Evolutionary conservation across 2,329 filamentous ascomycete genomes (phyloP).

Genomic region (Pezicula rhizophila): DNA sequence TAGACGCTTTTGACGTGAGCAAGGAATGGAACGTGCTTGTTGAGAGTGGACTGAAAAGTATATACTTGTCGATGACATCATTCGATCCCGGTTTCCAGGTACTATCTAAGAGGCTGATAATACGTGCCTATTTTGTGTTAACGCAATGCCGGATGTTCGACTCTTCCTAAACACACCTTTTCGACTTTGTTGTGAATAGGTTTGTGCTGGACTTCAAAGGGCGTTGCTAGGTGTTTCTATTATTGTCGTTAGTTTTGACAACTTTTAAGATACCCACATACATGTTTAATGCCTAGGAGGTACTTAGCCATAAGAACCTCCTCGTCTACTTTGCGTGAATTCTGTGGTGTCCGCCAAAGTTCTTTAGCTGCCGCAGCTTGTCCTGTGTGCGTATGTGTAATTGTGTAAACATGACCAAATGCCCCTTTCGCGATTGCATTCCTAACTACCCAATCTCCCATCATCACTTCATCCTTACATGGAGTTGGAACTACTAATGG

Average conservation of each 20-base stretch:
- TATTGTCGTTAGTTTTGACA: background rate
- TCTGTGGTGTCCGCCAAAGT: constrained; percentile 12
- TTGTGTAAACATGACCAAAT: constrained; percentile 12
- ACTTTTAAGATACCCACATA: no score
- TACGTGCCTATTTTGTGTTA: constrained; percentile 8
- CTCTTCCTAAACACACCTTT: constrained; percentile 6
- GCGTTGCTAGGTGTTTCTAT: constrained; percentile 12
- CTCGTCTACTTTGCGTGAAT: constrained; percentile 10
- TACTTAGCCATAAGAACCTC: constrained; percentile 13
- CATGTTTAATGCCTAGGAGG: constrained; percentile 10
- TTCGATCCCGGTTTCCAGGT: constrained; percentile 11
- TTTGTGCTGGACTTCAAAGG: constrained; percentile 13
- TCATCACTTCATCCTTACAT: constrained; percentile 9
- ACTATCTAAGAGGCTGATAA: constrained; percentile 11
- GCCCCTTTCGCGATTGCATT: constrained; percentile 13
- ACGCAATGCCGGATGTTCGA: background rate
- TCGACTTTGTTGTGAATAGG: constrained; percentile 10
- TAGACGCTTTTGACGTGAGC: constrained; percentile 11
- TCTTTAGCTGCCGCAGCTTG: constrained; percentile 15
- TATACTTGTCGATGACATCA: constrained; percentile 15
- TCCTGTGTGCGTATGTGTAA: constrained; percentile 13
- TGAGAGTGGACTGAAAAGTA: constrained; percentile 14
- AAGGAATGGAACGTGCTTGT: constrained; percentile 13
- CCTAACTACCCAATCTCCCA: constrained; percentile 16
- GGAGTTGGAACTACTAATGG: constrained; percentile 15